These are phyloP conservation scores for Suillus americanus DNA, from an alignment of 768 basidiomycete genomes.

Conservation along the genomic window DNA sequence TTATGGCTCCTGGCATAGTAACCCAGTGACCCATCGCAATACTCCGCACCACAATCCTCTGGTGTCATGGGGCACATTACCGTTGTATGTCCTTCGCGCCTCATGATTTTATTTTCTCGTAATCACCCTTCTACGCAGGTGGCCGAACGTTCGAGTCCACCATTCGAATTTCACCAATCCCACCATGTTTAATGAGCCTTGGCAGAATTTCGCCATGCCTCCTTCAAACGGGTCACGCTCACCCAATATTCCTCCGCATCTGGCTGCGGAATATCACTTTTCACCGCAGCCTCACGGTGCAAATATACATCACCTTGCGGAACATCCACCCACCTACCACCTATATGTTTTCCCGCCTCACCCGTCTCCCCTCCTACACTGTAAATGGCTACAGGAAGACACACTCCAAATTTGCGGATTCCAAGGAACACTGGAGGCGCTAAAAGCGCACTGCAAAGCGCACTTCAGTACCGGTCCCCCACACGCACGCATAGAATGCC, in stretches of 20 bases:
- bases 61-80: not conserved
- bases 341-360: not conserved
- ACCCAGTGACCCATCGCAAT: not conserved
- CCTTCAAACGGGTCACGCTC: not conserved
- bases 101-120: not conserved
- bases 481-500: not conserved
- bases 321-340: not conserved
- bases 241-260: no score
- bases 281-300: not conserved
- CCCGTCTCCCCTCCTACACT: not conserved
- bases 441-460: not conserved
- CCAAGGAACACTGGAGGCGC: not conserved
- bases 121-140: not conserved
- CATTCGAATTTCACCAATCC: not conserved
- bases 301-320: not conserved
- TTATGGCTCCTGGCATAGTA: not conserved
- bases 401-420: not conserved
- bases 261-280: not conserved
- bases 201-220: not conserved
- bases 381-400: not conserved
- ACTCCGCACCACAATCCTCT: not conserved
- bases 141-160: not conserved
- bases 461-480: not conserved
- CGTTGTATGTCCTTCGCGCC: not conserved
- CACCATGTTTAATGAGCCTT: not conserved